Percentiles rank a stretch among this genome's conserved stretches.
These are phyloP conservation scores for Asterionellopsis glacialis DNA, from an alignment of 108 stramenopile genomes.

Conservation along the genomic window DNA sequence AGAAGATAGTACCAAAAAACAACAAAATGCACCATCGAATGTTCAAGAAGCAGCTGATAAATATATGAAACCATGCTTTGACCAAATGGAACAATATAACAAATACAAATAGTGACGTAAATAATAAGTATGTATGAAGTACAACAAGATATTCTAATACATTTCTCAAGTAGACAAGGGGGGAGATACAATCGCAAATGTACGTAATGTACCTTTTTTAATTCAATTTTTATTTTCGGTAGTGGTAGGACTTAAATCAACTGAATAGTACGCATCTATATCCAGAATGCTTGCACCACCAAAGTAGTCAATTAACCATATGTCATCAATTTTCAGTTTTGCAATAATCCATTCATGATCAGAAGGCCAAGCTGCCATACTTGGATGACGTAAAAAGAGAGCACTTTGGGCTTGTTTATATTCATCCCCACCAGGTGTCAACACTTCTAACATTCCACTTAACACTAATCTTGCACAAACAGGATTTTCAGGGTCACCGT, in stretches of 20 bases:
- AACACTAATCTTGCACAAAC: slow-evolving; percentile 56
- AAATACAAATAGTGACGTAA: too few relatives aligned
- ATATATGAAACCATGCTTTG: slow-evolving; percentile 33
- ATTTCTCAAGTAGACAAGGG: too few relatives aligned
- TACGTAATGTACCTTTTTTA: too few relatives aligned
- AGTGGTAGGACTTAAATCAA: slow-evolving; percentile 4
- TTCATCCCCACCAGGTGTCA: slow-evolving; percentile 21
- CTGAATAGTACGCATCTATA: slow-evolving; percentile 35
- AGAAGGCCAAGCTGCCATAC: slow-evolving; percentile 45
- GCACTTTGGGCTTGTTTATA: slow-evolving; percentile 24
- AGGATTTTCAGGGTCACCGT: slow-evolving; percentile 61
- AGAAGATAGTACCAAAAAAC: slow-evolving; percentile 59
- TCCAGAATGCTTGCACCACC: slow-evolving; percentile 54
- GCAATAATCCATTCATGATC: slow-evolving; percentile 55
- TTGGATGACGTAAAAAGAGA: slow-evolving; percentile 49
- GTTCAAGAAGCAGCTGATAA: slow-evolving; percentile 48
- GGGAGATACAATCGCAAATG: too few relatives aligned
- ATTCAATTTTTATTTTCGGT: too few relatives aligned
- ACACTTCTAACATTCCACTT: slow-evolving; percentile 36
- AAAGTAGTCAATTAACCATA: slow-evolving; percentile 70
- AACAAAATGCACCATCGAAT: slow-evolving; percentile 31
- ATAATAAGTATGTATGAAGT: too few relatives aligned
- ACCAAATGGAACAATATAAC: slow-evolving; percentile 21
- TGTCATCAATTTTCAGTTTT: slow-evolving; percentile 41
- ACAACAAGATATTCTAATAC: too few relatives aligned